These are phyloP conservation scores for Tricholoma terreum DNA, from an alignment of 768 basidiomycete genomes.

Conservation along the genomic window DNA sequence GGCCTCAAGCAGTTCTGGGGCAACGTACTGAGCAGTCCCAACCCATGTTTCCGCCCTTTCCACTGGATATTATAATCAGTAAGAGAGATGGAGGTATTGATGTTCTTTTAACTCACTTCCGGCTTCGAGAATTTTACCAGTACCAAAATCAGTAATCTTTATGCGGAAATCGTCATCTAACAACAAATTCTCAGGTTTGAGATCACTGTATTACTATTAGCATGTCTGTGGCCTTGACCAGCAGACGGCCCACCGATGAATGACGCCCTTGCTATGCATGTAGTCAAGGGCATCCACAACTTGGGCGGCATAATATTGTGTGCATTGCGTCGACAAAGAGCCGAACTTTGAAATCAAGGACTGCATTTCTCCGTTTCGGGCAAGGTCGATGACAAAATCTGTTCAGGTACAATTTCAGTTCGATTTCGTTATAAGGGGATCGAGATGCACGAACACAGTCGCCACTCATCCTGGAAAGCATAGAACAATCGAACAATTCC, in stretches of 20 bases:
- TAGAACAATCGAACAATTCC: conserved; percentile 80
- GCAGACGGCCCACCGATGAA: conserved; percentile 61
- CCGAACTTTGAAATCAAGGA: conserved; percentile 70
- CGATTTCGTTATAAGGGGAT: not conserved
- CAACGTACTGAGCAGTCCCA: conserved; percentile 87
- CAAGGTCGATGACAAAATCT: conserved; percentile 82
- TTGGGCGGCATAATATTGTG: conserved; percentile 86
- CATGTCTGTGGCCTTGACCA: not conserved
- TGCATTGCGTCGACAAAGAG: conserved; percentile 77
- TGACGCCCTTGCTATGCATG: conserved; percentile 88
- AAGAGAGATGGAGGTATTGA: not conserved
- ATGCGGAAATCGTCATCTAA: conserved; percentile 84
- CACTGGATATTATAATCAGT: conserved; percentile 22
- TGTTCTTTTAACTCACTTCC: conserved; percentile 38
- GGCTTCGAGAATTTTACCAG: conserved; percentile 70
- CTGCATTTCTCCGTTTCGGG: conserved; percentile 76
- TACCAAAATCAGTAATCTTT: conserved; percentile 97
- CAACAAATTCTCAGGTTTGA: conserved; percentile 87
- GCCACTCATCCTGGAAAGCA: conserved; percentile 83
- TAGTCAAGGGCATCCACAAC: conserved; percentile 84
- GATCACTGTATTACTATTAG: conserved; percentile 43
- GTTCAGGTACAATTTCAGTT: not conserved
- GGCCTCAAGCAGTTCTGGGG: conserved; percentile 77
- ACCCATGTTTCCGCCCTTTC: conserved; percentile 69
- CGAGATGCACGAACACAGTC: conserved; percentile 63